Base-by-base conservation (phyloP, 2,329 filamentous ascomycete species). In the Elsinoe ampelina region DNA sequence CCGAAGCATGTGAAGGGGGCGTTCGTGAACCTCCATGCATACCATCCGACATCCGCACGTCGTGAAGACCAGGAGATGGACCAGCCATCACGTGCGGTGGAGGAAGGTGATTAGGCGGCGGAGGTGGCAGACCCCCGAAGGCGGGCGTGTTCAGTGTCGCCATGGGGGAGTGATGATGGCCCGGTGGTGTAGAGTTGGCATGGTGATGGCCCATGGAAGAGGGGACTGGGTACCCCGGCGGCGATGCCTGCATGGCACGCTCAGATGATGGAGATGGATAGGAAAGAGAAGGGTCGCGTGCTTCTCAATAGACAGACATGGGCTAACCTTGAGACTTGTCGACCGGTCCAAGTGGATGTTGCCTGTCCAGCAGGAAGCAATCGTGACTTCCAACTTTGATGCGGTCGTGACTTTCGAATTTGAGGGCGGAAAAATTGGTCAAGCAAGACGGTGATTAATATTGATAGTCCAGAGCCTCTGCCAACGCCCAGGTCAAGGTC, bases 1-100 rank as follows among this genome's bases (percentile, higher is more conserved):
- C 71, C 20, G 68, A 70, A 48, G 68, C 72, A 63, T 66, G 72
- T 45, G 62, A 72, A 34, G 62, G 74, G 57, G 65, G 75, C 63
- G 72, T 72, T 61, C 54, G 34, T 12, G 54, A 56, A 15, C 42
- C 54, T 11, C 26, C 36, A 26, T n/a, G 17, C 54, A 56, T 56
- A 32, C 39, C 39, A 45, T 56, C 54, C 13, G 41, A 47, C 54
- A 48, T 56, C 13, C 54, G 20, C 41, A 56, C 47, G 20, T 56
- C 54, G 19, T 45, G 36, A 42, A 42, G 20, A 36, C 36, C 36
- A 8, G 26, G 39, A 22, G 52, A 36, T 32, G 19, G 52, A 39
- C 52, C 38, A 42, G 36, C 22, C 52, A 55, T 38, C 7, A 10
- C 32, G 17, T 42, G 39, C 15, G 42, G 36, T n/a, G 34, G 39